Base-by-base conservation (phyloP, 148 eudicot genomes). In the Rhododendron simsii region DNA sequence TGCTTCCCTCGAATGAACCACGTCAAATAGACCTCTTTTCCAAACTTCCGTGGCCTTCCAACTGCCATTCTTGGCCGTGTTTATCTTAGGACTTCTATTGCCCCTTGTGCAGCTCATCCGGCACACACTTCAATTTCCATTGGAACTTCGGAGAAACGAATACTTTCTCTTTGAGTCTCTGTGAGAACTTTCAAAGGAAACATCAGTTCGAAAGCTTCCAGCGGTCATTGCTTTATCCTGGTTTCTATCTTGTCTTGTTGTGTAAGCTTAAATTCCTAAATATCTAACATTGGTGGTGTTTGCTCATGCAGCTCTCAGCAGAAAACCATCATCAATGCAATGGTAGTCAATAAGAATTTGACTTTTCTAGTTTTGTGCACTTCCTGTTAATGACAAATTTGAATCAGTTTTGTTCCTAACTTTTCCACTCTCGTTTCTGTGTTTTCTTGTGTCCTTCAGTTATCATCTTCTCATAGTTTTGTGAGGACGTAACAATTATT, bases 241-340 rank as follows among this genome's bases (percentile, higher is more conserved):
- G 44, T 41, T 53, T 53, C 57, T 81, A 53, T 47, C 33, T 44
- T 67, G 26, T 28, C 39, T 39, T 39, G 33, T 50, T 37, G 7
- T 21, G 11, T 50, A 30, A 33, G 33, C 26, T 55, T 39, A 28
- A 57, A 33, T 53, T 37, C 7, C 55, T 26, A 75, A 74, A 53
- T 50, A 59, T 59, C 74, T 82, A 5, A 53, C 41, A 20, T 9
- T 41, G 21, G 18, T 80, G 71, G 80, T 10, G 39, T 65, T 69
- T 48, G 2, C 15, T 80, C 71, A 44, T 84, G 88, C 93, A 97
- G 99, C 73, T 90, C 98, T 82, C 98, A 97, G 87, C 99, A 97
- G 91, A 96, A 95, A 88, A 94, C 98, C 78, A 97, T 97, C 44
- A 92, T 97, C 86, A 95, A 95, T 86, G 87, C 99, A 8, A 94